Conservation (phyloP, 805 yeast species). For the Teunomyces cretensis region DNA sequence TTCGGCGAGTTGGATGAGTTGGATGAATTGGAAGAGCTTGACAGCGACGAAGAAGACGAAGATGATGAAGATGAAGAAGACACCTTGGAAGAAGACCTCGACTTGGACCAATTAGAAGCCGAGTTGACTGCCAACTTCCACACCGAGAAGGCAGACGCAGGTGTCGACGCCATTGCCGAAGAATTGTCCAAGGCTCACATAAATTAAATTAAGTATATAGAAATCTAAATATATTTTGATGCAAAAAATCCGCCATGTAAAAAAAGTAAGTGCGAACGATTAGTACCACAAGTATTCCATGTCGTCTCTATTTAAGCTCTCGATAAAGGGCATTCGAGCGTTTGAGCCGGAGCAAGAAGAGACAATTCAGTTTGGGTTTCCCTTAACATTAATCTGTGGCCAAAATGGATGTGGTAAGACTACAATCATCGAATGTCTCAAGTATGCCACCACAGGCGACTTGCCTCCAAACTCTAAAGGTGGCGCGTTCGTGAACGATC, state of each 20-base stretch:
- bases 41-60: slow-evolving; percentile 67
- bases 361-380: slow-evolving; percentile 84
- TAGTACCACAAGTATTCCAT: slow-evolving; percentile 13
- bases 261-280: not conserved
- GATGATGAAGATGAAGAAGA: slow-evolving; percentile 56
- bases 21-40: slow-evolving; percentile 88
- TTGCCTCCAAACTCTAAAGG: slow-evolving; percentile 94
- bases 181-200: slow-evolving; percentile 58
- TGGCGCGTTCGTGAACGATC: slow-evolving; percentile 95
- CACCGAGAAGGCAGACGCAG: slow-evolving; percentile 42
- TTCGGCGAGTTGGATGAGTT: slow-evolving; percentile 86
- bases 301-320: slow-evolving; percentile 43
- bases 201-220: slow-evolving; percentile 12
- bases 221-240: not conserved
- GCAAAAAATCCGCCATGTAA: not conserved
- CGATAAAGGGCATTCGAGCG: slow-evolving; percentile 84
- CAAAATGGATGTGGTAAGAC: slow-evolving; percentile 97
- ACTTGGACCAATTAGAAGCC: slow-evolving; percentile 48
- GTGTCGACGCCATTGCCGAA: slow-evolving; percentile 58
- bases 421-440: slow-evolving; percentile 89
- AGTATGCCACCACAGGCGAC: slow-evolving; percentile 94
- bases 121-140: slow-evolving; percentile 46
- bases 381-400: slow-evolving; percentile 92
- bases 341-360: slow-evolving; percentile 84
- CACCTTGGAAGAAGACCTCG: slow-evolving; percentile 54